Evolutionary conservation across 2,329 filamentous ascomycete species (phyloP).

Genomic region (Pseudogymnoascus sp.): DNA sequence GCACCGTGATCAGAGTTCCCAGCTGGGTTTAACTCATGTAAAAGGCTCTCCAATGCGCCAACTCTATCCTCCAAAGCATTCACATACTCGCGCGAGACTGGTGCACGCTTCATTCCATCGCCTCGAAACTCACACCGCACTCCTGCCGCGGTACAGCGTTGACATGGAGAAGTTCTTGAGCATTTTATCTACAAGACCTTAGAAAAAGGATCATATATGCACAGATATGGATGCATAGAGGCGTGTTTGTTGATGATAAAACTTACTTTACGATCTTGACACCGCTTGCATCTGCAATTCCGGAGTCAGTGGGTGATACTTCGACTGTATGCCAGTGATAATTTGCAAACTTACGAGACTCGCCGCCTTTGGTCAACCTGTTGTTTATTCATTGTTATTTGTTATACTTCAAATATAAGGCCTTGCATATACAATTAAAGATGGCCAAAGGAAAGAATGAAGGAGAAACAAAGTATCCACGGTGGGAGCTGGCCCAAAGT

Average conservation of each 20-base stretch:
- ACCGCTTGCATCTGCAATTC: conserved; percentile 13
- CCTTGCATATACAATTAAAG: neutral
- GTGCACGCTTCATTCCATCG: conserved; percentile 12
- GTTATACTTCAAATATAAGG: conserved; percentile 1
- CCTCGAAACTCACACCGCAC: conserved; percentile 15
- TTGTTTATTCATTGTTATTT: conserved; percentile 1
- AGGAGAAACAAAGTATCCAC: neutral
- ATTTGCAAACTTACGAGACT: conserved; percentile 1
- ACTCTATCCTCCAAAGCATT: conserved; percentile 12
- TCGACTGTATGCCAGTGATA: neutral
- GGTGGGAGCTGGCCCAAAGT: neutral
- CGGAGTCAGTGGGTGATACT: neutral
- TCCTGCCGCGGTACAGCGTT: conserved; percentile 11
- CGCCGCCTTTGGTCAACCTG: neutral
- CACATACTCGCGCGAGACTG: conserved; percentile 15
- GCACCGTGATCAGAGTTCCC: neutral
- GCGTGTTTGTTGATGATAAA: neutral
- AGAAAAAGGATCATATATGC: neutral
- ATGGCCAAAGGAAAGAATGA: neutral
- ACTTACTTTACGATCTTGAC: conserved; percentile 15
- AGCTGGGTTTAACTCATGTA: conserved; percentile 9
- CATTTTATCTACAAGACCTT: conserved; percentile 12
- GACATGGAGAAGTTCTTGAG: conserved; percentile 14
- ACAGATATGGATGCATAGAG: neutral
- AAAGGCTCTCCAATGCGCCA: conserved; percentile 9